Evolutionary conservation across 345 rosid species (phyloP).

Genomic region (Atalantia buxifolia): DNA sequence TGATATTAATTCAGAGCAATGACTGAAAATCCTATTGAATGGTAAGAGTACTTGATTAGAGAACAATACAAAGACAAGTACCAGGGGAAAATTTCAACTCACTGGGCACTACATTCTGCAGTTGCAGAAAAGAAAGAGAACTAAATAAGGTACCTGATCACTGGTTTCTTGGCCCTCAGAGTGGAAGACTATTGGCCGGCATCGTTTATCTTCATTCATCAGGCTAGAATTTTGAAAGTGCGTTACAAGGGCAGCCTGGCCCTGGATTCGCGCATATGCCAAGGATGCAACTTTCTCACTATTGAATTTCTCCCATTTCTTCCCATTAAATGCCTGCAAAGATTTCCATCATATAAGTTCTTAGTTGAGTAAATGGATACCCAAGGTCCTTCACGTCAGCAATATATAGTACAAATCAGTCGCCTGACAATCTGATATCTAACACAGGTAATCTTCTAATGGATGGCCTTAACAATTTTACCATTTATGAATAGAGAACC

Average conservation of each 20-base stretch:
- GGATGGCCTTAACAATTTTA: neutral
- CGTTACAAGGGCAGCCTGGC: conserved; percentile 81
- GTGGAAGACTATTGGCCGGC: conserved; percentile 74
- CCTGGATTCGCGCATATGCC: conserved; percentile 95
- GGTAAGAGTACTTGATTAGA: neutral
- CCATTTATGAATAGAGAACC: neutral
- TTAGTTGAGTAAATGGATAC: neutral
- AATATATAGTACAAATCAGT: neutral
- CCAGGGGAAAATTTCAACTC: neutral
- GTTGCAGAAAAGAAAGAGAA: neutral
- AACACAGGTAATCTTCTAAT: neutral
- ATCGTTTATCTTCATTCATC: conserved; percentile 79
- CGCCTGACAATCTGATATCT: neutral
- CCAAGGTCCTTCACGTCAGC: neutral
- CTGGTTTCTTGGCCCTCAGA: conserved; percentile 52
- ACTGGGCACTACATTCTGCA: neutral
- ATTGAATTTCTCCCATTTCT: conserved; percentile 95
- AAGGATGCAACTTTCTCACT: conserved; percentile 91
- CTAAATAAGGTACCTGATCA: conserved; percentile 52
- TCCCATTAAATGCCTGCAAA: conserved; percentile 81
- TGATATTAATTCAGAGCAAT: neutral
- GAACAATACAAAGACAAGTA: conserved; percentile 1
- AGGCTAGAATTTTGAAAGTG: conserved; percentile 87
- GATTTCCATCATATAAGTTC: conserved; percentile 8
- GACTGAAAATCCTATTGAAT: neutral